phyloP scores from a whole-genome alignment of 2,329 filamentous ascomycete species.

The Fusarium setosum region DNA sequence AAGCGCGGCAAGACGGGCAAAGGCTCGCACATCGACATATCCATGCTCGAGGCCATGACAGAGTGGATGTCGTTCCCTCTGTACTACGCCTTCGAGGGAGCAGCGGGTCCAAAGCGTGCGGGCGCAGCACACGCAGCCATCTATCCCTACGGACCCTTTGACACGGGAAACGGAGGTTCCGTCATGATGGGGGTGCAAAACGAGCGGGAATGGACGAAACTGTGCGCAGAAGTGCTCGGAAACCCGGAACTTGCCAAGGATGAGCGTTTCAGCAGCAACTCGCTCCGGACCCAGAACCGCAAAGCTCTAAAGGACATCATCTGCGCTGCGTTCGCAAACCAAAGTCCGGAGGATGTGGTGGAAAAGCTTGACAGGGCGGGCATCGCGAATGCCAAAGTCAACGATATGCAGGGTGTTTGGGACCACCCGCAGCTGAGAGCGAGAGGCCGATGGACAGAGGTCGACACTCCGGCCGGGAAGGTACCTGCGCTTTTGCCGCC shows the following conservation, averaged over 20 bases:
- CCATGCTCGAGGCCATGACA: conserved; percentile 68
- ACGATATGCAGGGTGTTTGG: conserved; percentile 66
- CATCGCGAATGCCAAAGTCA: conserved; percentile 67
- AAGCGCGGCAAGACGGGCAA: conserved; percentile 60
- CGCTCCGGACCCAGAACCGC: conserved; percentile 58
- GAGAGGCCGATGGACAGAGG: conserved; percentile 61
- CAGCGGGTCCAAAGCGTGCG: conserved; percentile 54
- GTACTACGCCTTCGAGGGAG: conserved; percentile 63
- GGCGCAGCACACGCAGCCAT: conserved; percentile 66
- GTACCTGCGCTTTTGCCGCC: conserved; percentile 63
- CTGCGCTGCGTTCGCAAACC: conserved; percentile 51
- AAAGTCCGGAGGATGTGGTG: conserved; percentile 54
- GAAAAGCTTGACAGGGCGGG: conserved; percentile 57
- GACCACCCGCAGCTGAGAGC: conserved; percentile 63
- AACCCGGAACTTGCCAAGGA: conserved; percentile 56
- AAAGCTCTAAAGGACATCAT: conserved; percentile 59
- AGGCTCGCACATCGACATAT: conserved; percentile 64
- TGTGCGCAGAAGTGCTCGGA: conserved; percentile 59
- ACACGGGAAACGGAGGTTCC: conserved; percentile 57
- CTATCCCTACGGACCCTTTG: conserved; percentile 68
- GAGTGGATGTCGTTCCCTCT: conserved; percentile 70
- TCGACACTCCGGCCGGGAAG: conserved; percentile 58
- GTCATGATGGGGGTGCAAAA: conserved; percentile 70
- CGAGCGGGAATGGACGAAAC: conserved; percentile 64
- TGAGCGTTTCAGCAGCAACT: conserved; percentile 59